Base-by-base conservation (phyloP, 2,329 filamentous ascomycete genomes). In the Chaetomium olivaceum region DNA sequence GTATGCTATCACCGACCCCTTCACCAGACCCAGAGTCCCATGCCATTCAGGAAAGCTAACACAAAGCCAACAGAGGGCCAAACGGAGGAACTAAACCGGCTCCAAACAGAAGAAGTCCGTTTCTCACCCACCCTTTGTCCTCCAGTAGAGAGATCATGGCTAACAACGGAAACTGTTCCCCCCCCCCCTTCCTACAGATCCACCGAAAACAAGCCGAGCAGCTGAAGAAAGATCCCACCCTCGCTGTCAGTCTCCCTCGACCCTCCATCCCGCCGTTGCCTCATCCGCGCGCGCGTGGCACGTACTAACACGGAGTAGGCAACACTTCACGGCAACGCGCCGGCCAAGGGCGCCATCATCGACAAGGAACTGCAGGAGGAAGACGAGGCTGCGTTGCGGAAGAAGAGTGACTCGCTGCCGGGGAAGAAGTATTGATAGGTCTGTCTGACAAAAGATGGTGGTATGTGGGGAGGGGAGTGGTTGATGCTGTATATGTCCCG, bases 301-400 rank as follows among this genome's bases (percentile, higher is more conserved):
- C n/a, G n/a, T n/a, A n/a, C n/a, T n/a, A n/a, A n/a, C n/a, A n/a
- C n/a, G n/a, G n/a, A n/a, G n/a, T 43, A 72, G 71, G 70, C 70
- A 19, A 64, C 19, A 8, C 21, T 67, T 1, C 61, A 72, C 58
- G 67, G 66, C 31, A 71, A 68, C 59, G 61, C 64, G 31, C 71
- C 71, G 2, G 12, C 27, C 61, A 64, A 62, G 31, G 71, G 71
- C 33, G 71, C 70, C 43, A 58, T 64, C 8, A 71, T 70, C 29
- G 71, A 72, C 66, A 71, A 70, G 62, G 69, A 72, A 39, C 48
- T 72, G 27, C 52, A 63, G 39, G 58, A 67, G 25, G 70, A 72
- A 27, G 71, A 72, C 12, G 64, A 67, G 31, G 69, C 54, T 1
- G 67, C 60, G 54, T 16, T 72, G 36, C 51, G 33, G 29, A 71